Evolutionary conservation across 1,284 basidiomycete species (phyloP).

Genomic region (Boletus hoseneyae): DNA sequence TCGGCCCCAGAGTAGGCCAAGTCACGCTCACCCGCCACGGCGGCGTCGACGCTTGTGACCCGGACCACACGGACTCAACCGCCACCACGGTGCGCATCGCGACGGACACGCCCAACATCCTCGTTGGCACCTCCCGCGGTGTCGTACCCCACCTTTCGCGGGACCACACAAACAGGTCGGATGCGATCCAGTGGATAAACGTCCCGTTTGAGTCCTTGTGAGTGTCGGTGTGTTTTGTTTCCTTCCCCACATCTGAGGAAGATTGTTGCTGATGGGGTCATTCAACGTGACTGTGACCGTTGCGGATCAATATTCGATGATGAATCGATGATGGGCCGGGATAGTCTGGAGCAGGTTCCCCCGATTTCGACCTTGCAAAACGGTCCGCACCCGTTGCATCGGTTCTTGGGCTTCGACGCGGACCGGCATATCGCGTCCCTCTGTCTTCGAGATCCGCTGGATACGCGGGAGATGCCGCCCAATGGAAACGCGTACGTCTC

Average conservation of each 20-base stretch:
- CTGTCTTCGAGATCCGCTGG: conserved; percentile 62
- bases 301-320: too few species aligned
- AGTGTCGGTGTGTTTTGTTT: conserved; percentile 33
- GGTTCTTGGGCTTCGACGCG: conserved; percentile 53
- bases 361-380: conserved; percentile 56
- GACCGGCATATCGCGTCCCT: conserved; percentile 53
- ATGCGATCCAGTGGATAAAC: conserved; percentile 58
- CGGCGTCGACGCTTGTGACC: too few species aligned
- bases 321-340: too few species aligned
- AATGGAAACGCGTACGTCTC: conserved; percentile 59
- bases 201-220: conserved; percentile 80
- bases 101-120: conserved; percentile 58
- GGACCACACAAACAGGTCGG: conserved; percentile 51
- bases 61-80: neutral
- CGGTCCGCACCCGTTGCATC: conserved; percentile 52
- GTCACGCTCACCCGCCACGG: conserved; percentile 17
- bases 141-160: conserved; percentile 69
- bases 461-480: conserved; percentile 62
- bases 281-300: too few species aligned
- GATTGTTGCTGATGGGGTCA: too few species aligned
- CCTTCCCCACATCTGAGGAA: too few species aligned
- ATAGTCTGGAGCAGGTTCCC: conserved; percentile 58
- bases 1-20: conserved; percentile 27
- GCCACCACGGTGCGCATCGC: conserved; percentile 23
- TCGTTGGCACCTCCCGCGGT: conserved; percentile 66